A percentile compares a stretch with the other conserved stretches of the same genome.
phyloP scores from a whole-genome alignment of 164 flowering plant genomes.

The Nymphaea colorata region DNA sequence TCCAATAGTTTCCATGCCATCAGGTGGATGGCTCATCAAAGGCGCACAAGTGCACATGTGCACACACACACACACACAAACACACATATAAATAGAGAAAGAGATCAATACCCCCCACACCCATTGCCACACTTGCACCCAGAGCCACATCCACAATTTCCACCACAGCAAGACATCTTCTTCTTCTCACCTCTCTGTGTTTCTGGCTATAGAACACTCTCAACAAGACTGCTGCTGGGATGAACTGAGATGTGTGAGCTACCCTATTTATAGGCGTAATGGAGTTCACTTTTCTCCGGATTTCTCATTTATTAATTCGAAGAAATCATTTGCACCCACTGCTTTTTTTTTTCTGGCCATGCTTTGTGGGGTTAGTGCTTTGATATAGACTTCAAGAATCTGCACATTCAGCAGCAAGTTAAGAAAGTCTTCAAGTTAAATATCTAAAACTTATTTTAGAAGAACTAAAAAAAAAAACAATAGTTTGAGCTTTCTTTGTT shows the following conservation, averaged over 20 bases:
- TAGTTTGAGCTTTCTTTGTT: too few relatives aligned
- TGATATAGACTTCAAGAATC: too few relatives aligned
- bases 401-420: too few relatives aligned
- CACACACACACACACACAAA: too few relatives aligned
- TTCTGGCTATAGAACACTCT: neutral
- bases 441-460: too few relatives aligned
- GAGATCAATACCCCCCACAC: constrained; percentile 29
- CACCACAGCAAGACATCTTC: constrained; percentile 61
- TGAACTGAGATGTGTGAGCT: neutral
- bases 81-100: too few relatives aligned
- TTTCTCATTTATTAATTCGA: neutral
- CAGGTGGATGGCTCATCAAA: too few relatives aligned
- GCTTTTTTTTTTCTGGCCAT: neutral
- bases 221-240: neutral
- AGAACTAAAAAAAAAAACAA: too few relatives aligned
- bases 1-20: too few relatives aligned
- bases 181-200: neutral
- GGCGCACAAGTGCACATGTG: too few relatives aligned
- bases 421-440: too few relatives aligned
- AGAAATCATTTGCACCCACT: neutral
- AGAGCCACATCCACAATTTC: constrained; percentile 57
- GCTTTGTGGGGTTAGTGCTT: too few relatives aligned
- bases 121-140: constrained; percentile 49
- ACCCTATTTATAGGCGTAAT: neutral
- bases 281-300: neutral